Evolutionary conservation across 768 basidiomycete species (phyloP).

Genomic region (Tricholoma sp.): DNA sequence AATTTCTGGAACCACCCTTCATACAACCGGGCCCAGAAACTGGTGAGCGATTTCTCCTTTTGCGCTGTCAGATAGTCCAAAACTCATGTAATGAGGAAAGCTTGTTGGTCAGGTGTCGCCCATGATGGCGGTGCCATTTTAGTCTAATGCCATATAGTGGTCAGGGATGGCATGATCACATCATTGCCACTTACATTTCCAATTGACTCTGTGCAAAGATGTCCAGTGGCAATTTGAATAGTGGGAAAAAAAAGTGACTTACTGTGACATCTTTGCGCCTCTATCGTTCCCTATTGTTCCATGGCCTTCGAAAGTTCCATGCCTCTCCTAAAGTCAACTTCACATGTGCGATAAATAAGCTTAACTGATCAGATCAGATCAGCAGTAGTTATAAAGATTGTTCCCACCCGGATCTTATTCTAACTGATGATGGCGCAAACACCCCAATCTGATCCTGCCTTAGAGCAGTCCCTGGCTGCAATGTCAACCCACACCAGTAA

Average conservation of each 20-base stretch:
- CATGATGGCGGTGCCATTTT: conserved; percentile 9
- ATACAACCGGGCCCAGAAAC: too few species aligned
- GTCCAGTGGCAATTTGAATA: not conserved
- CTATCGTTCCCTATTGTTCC: not conserved
- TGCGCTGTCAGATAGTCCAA: not conserved
- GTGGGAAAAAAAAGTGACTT: not conserved
- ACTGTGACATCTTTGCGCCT: too few species aligned
- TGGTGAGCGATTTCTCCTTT: not conserved
- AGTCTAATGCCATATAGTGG: not conserved
- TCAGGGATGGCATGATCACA: not conserved
- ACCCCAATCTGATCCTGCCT: not conserved
- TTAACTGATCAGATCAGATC: not conserved
- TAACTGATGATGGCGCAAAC: conserved; percentile 24
- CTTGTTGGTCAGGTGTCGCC: conserved; percentile 13
- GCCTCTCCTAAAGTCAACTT: not conserved
- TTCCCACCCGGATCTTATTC: not conserved
- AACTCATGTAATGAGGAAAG: conserved; percentile 3
- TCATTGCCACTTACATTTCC: not conserved
- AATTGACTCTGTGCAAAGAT: not conserved
- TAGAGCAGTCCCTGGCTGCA: too few species aligned
- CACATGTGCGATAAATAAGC: not conserved
- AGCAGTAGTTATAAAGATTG: too few species aligned
- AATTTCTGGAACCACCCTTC: too few species aligned
- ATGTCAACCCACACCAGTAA: too few species aligned
- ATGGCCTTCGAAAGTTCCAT: not conserved